phyloP scores from a whole-genome alignment of 2,329 filamentous ascomycete genomes.

The Paecilomyces sp. region DNA sequence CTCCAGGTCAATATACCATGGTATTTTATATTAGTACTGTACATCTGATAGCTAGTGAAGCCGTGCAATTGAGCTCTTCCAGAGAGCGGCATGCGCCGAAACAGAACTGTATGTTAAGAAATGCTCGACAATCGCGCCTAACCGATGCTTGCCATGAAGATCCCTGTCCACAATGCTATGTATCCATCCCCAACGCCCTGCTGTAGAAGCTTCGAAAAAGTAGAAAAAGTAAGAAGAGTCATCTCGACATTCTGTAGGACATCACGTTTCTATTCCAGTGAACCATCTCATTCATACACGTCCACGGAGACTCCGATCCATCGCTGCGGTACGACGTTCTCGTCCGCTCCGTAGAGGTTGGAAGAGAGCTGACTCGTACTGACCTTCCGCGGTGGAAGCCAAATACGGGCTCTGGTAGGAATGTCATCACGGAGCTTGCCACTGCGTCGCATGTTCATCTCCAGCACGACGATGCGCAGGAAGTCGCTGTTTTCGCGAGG shows the following conservation, averaged over 20 bases:
- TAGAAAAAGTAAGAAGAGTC: not conserved
- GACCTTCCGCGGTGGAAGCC: conserved; percentile 50
- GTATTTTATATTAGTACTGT: not conserved
- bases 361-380: conserved; percentile 9
- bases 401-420: conserved; percentile 51
- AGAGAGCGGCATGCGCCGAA: not conserved
- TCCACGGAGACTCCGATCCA: conserved; percentile 22
- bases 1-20: not conserved
- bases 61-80: not conserved
- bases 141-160: not conserved
- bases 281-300: conserved; percentile 1
- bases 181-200: not conserved
- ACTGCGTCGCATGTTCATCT: conserved; percentile 61
- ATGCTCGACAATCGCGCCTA: not conserved
- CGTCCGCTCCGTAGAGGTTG: conserved; percentile 11
- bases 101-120: not conserved
- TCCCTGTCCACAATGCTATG: not conserved
- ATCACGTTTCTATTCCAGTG: not conserved
- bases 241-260: not conserved
- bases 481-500: conserved; percentile 59
- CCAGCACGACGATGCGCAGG: conserved; percentile 56
- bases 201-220: not conserved
- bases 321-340: conserved; percentile 17
- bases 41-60: not conserved
- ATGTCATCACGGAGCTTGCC: conserved; percentile 54